Evolutionary conservation across 495 filamentous ascomycete genomes (phyloP).

Genomic region (Extremus antarcticus): DNA sequence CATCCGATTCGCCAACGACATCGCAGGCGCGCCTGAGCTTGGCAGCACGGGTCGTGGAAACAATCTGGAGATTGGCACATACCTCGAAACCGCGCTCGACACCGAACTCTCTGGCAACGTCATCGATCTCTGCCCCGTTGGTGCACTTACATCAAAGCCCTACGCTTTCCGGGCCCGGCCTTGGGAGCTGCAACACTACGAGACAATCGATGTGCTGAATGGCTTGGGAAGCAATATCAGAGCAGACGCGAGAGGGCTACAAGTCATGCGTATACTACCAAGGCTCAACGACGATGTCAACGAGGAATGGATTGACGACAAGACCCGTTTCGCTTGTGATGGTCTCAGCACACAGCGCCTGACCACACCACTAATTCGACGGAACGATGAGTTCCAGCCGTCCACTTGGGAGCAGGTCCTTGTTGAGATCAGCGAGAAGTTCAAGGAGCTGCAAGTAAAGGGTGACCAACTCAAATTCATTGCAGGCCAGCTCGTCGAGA

Average conservation of each 20-base stretch:
- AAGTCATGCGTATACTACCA: constrained; percentile 89
- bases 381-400: constrained; percentile 77
- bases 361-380: constrained; percentile 81
- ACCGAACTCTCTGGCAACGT: constrained; percentile 94
- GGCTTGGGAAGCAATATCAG: constrained; percentile 89
- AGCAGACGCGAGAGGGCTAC: constrained; percentile 82
- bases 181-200: constrained; percentile 88
- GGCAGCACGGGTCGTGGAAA: constrained; percentile 92
- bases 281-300: constrained; percentile 95
- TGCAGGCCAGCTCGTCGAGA: constrained; percentile 80
- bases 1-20: constrained; percentile 93
- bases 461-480: constrained; percentile 92
- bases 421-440: constrained; percentile 67
- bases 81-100: constrained; percentile 82
- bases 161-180: constrained; percentile 95
- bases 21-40: constrained; percentile 89
- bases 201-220: constrained; percentile 90
- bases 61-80: constrained; percentile 95
- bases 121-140: constrained; percentile 95
- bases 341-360: constrained; percentile 91
- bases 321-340: constrained; percentile 92
- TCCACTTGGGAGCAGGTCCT: constrained; percentile 91
- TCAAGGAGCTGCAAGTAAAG: constrained; percentile 62
- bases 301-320: constrained; percentile 99
- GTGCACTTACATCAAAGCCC: constrained; percentile 90